Conservation (phyloP, 441 rosid species). For the Geranium incanum region DNA sequence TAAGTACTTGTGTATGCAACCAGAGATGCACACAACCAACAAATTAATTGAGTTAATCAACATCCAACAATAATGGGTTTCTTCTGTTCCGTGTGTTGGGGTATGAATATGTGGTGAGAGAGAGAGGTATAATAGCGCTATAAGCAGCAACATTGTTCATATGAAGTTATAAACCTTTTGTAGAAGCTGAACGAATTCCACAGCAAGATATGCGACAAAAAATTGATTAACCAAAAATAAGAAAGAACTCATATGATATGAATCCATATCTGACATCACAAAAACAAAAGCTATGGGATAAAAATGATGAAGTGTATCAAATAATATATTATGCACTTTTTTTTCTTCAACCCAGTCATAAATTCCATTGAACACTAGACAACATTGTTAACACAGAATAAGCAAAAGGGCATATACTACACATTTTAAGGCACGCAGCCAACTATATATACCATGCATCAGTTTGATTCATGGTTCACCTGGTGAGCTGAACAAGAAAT, state of each 20-base stretch:
- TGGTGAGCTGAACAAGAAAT: neutral
- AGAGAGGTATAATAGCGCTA: neutral
- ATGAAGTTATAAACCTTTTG: neutral
- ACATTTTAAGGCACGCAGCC: neutral
- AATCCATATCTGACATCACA: neutral
- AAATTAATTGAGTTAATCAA: neutral
- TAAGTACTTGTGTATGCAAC: neutral
- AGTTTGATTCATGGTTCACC: neutral
- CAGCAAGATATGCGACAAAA: neutral
- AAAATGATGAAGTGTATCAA: neutral
- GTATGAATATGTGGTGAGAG: neutral
- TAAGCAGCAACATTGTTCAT: neutral
- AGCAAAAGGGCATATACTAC: neutral
- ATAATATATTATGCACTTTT: neutral
- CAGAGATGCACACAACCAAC: constrained; percentile 2
- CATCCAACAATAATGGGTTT: neutral
- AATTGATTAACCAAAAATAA: neutral
- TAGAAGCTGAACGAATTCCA: neutral
- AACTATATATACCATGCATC: neutral
- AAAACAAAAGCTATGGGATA: neutral
- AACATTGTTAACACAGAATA: neutral
- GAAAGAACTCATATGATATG: neutral
- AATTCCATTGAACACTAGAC: neutral
- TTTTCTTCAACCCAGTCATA: neutral
- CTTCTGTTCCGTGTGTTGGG: neutral